Conservation (phyloP, 176 grass and related monocot species). For the Metroxylon sagu region DNA sequence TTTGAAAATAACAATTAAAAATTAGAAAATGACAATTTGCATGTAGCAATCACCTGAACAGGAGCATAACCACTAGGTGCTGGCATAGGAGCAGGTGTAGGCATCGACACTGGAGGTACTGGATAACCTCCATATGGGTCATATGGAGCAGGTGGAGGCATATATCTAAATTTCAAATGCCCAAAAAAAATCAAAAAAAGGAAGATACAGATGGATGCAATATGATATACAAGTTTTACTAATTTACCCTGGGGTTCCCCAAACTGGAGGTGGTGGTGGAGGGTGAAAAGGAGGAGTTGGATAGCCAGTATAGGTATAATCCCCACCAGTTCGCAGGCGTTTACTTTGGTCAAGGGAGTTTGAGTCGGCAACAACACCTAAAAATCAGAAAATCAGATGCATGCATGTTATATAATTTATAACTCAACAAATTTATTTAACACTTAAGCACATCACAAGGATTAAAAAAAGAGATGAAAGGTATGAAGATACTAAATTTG, state of each 20-base stretch:
- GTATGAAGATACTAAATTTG: too few species aligned
- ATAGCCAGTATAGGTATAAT: conserved; percentile 70
- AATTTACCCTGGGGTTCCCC: conserved; percentile 66
- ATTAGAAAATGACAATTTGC: not conserved
- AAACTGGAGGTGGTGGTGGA: conserved; percentile 57
- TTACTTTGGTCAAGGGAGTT: conserved; percentile 85
- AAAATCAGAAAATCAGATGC: not conserved
- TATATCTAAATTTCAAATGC: conserved; percentile 50
- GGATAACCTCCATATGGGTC: conserved; percentile 80
- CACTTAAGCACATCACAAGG: too few species aligned
- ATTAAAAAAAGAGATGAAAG: too few species aligned
- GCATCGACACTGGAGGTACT: conserved; percentile 51
- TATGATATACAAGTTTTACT: conserved; percentile 6
- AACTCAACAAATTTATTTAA: too few species aligned
- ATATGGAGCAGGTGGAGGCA: conserved; percentile 61
- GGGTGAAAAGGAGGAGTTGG: conserved; percentile 77
- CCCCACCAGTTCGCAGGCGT: conserved; percentile 71
- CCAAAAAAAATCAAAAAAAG: conserved; percentile 9
- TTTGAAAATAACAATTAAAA: conserved; percentile 7
- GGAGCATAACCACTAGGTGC: conserved; percentile 79
- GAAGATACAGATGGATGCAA: not conserved
- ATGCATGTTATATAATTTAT: too few species aligned
- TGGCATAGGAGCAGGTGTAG: conserved; percentile 60
- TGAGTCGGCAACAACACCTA: conserved; percentile 74
- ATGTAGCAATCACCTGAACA: conserved; percentile 53